Conservation (phyloP, 441 rosid species). For the Daphne laureola region DNA sequence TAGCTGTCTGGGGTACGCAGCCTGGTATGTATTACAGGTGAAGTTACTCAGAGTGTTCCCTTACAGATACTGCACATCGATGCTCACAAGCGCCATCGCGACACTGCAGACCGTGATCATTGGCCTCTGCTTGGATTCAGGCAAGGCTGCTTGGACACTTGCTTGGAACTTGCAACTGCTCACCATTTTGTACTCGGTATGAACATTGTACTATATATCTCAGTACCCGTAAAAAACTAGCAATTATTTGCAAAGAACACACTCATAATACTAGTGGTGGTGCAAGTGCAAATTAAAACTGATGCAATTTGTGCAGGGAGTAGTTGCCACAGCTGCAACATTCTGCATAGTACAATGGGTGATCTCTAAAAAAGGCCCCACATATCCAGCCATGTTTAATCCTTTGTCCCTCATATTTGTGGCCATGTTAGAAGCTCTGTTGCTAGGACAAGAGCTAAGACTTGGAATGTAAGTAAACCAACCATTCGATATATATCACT, state of each 20-base stretch:
- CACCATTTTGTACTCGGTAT: constrained; percentile 37
- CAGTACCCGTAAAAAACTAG: too few relatives aligned
- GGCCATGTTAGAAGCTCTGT: constrained; percentile 25
- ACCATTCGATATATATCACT: too few relatives aligned
- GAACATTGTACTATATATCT: not conserved
- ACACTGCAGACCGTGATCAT: constrained; percentile 19
- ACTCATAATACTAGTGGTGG: too few relatives aligned
- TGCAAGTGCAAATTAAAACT: too few relatives aligned
- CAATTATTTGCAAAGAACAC: too few relatives aligned
- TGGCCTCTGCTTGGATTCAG: constrained; percentile 27
- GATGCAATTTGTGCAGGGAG: constrained; percentile 19
- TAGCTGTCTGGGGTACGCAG: constrained; percentile 26
- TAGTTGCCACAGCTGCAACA: constrained; percentile 30
- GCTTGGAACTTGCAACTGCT: constrained; percentile 30
- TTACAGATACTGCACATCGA: constrained; percentile 27
- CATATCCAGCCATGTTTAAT: constrained; percentile 45
- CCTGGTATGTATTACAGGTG: constrained; percentile 34
- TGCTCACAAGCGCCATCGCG: constrained; percentile 30
- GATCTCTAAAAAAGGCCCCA: constrained; percentile 29
- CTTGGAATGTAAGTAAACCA: constrained; percentile 23
- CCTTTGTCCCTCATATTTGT: constrained; percentile 37
- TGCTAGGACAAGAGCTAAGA: constrained; percentile 24
- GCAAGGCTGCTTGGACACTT: constrained; percentile 23
- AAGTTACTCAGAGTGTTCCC: constrained; percentile 30
- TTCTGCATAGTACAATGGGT: constrained; percentile 29